Evolutionary conservation across 2,329 filamentous ascomycete genomes (phyloP).

Genomic region (Fusarium paranaense): DNA sequence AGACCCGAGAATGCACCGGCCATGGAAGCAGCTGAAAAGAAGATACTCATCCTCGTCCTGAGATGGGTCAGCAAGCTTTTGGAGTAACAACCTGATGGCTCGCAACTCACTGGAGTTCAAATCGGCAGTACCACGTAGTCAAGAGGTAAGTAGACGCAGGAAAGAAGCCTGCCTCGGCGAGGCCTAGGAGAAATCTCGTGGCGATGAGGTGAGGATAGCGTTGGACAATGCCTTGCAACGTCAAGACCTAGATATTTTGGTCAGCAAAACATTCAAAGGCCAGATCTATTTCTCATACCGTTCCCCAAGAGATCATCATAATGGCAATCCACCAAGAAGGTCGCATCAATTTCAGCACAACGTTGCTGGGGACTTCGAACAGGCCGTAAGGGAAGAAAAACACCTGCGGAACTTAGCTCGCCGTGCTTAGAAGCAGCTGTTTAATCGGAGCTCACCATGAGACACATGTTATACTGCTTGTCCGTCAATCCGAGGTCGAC

Average conservation of each 20-base stretch:
- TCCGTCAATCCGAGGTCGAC: no score
- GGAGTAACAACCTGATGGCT: no score
- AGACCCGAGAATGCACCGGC: slow-evolving; percentile 12
- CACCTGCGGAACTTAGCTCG: slow-evolving; percentile 5
- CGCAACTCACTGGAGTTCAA: slow-evolving; percentile 1
- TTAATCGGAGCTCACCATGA: no score
- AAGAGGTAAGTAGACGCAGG: slow-evolving; percentile 3
- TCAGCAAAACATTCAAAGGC: background rate
- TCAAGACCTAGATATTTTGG: background rate
- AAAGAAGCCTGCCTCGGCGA: background rate
- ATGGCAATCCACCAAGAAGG: background rate
- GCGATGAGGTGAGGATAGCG: background rate
- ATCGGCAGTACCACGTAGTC: background rate
- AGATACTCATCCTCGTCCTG: background rate
- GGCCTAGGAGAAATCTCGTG: background rate
- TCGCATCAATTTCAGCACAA: background rate
- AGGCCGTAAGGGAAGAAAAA: background rate
- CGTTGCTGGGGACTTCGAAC: background rate
- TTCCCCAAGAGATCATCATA: background rate
- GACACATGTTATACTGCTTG: no score
- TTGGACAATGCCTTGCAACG: background rate
- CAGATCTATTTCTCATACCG: background rate
- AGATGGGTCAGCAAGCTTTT: no score
- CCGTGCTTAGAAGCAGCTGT: no score
- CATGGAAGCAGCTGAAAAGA: slow-evolving; percentile 9